These are phyloP conservation scores for Vitrella brassicaformis DNA, from an alignment of 73 alveolate species.

Conservation along the genomic window DNA sequence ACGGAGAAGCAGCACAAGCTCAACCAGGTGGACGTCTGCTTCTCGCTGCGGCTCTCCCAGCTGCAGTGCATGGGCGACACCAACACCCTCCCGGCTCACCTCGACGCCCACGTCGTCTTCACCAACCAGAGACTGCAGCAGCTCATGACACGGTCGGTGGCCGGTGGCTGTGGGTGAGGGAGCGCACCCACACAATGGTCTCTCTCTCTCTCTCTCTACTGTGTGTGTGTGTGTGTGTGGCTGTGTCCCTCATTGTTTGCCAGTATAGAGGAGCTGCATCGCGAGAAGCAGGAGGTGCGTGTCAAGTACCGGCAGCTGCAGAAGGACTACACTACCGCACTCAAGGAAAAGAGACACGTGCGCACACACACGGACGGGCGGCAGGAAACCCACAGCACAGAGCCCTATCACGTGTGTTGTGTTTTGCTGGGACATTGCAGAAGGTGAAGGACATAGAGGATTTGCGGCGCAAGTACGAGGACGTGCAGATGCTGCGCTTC, in stretches of 20 bases:
- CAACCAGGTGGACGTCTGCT: slow-evolving; percentile 53
- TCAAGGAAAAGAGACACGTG: slow-evolving; percentile 43
- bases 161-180: neutral
- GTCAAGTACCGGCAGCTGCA: slow-evolving; percentile 30
- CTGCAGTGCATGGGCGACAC: neutral
- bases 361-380: neutral
- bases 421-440: no score
- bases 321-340: slow-evolving; percentile 34
- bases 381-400: neutral
- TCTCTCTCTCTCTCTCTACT: no score
- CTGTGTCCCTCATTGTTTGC: slow-evolving; percentile 47
- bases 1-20: slow-evolving; percentile 66
- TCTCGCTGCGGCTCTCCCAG: slow-evolving; percentile 46
- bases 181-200: neutral
- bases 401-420: no score
- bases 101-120: slow-evolving; percentile 50
- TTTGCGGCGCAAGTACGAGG: slow-evolving; percentile 17
- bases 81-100: slow-evolving; percentile 34
- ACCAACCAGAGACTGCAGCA: slow-evolving; percentile 32
- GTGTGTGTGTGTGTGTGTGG: no score
- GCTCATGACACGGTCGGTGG: neutral
- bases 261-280: slow-evolving; percentile 57
- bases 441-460: neutral
- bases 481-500: slow-evolving; percentile 67
- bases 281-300: slow-evolving; percentile 43